Conservation (phyloP, 257 asterid species). For the Avicennia marina region DNA sequence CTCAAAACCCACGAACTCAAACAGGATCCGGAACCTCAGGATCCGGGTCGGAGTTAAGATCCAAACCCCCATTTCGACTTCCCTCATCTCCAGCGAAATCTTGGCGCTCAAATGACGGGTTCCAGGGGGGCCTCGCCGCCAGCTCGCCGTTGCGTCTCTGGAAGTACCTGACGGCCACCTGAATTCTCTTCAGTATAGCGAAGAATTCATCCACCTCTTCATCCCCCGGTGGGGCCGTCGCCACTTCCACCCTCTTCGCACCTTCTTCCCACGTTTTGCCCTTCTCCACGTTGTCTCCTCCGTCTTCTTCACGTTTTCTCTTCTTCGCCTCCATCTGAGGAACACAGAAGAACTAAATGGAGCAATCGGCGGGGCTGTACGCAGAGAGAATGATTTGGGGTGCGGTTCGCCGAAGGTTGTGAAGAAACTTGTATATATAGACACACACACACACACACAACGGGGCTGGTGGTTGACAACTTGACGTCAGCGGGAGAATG, state of each 20-base stretch:
- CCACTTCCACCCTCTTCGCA: slow-evolving; percentile 1
- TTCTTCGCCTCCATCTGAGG: slow-evolving; percentile 14
- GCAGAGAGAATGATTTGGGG: too few relatives aligned
- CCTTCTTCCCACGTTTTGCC: slow-evolving; percentile 3
- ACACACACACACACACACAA: too few relatives aligned
- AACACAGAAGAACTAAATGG: neutral
- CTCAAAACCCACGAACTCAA: too few relatives aligned
- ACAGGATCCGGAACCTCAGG: neutral
- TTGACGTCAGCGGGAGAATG: too few relatives aligned
- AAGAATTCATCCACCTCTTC: slow-evolving; percentile 62
- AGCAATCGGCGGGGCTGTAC: too few relatives aligned
- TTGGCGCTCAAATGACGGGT: slow-evolving; percentile 22
- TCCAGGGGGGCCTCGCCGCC: slow-evolving; percentile 20
- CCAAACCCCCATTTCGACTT: too few relatives aligned
- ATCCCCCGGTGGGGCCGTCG: slow-evolving; percentile 26
- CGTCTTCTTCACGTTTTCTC: slow-evolving; percentile 21
- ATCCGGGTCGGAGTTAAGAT: too few relatives aligned
- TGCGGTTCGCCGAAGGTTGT: too few relatives aligned
- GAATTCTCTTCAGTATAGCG: slow-evolving; percentile 42
- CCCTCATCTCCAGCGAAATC: slow-evolving; percentile 19
- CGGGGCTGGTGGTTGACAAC: too few relatives aligned
- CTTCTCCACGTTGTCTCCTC: slow-evolving; percentile 10
- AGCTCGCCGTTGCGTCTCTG: slow-evolving; percentile 19
- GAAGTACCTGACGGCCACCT: slow-evolving; percentile 46
- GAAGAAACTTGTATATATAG: too few relatives aligned